phyloP scores from a whole-genome alignment of 2,329 filamentous ascomycete species.

The Diaporthe humulicola region DNA sequence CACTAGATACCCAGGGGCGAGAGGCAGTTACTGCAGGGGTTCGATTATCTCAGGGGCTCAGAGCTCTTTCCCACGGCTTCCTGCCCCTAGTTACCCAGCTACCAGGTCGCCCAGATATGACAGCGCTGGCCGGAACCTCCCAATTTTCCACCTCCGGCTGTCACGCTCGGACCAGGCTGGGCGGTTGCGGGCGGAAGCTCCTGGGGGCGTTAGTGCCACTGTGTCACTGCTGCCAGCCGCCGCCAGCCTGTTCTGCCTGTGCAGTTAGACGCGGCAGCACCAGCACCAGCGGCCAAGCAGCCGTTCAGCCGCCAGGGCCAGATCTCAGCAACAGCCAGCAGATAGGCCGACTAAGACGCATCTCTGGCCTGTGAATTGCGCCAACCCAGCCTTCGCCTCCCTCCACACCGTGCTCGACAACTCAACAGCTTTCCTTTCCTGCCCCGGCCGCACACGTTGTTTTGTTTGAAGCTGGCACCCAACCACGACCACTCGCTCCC shows the following conservation, averaged over 20 bases:
- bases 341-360: conserved; percentile 7
- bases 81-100: too few species aligned
- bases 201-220: conserved; percentile 37
- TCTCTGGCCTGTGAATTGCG: conserved; percentile 32
- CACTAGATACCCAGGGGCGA: too few species aligned
- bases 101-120: neutral
- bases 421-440: conserved; percentile 10
- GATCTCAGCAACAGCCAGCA: conserved; percentile 36
- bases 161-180: neutral
- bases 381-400: conserved; percentile 15
- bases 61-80: neutral
- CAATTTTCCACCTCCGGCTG: conserved; percentile 37
- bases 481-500: conserved; percentile 1
- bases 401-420: conserved; percentile 14
- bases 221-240: conserved; percentile 33
- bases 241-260: conserved; percentile 21
- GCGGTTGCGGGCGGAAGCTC: neutral
- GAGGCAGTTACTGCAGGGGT: neutral
- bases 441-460: conserved; percentile 6
- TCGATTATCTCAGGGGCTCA: neutral
- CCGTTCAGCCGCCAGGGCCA: conserved; percentile 39
- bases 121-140: conserved; percentile 24
- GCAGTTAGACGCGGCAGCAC: conserved; percentile 6
- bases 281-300: conserved; percentile 16
- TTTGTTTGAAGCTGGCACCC: conserved; percentile 26